phyloP scores from a whole-genome alignment of 805 yeast species.

The Candida cerambycidarum region DNA sequence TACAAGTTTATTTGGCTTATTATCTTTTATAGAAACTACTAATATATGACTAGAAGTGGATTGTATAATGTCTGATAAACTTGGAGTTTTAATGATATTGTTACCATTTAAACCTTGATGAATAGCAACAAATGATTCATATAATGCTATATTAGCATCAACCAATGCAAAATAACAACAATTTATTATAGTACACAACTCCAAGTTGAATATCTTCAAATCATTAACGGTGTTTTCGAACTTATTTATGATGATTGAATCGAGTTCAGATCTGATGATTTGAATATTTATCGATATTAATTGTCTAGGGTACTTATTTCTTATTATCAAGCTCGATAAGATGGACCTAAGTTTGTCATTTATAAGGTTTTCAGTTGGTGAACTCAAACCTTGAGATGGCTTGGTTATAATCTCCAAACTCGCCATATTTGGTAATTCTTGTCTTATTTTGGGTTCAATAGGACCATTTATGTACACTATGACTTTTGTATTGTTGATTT shows the following conservation, averaged over 20 bases:
- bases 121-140: conserved; percentile 59
- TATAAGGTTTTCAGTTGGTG: conserved; percentile 71
- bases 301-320: conserved; percentile 75
- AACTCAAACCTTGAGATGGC: conserved; percentile 75
- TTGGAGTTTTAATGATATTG: conserved; percentile 45
- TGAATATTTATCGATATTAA: conserved; percentile 45
- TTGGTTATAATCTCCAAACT: conserved; percentile 75
- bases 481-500: conserved; percentile 53
- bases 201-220: conserved; percentile 50
- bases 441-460: conserved; percentile 76
- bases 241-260: conserved; percentile 19
- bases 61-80: conserved; percentile 37
- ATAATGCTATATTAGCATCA: conserved; percentile 75
- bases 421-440: conserved; percentile 78
- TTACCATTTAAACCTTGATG: conserved; percentile 27
- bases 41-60: conserved; percentile 64
- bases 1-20: conserved; percentile 55
- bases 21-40: conserved; percentile 56
- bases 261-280: conserved; percentile 29
- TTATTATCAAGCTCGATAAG: conserved; percentile 57
- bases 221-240: conserved; percentile 44
- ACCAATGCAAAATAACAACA: conserved; percentile 71
- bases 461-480: conserved; percentile 89
- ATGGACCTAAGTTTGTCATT: conserved; percentile 70
- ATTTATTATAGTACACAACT: conserved; percentile 45